Evolutionary conservation across 2,329 filamentous ascomycete species (phyloP), one percentile per base, ranked within the genome.

Genomic region (Aspergillus persii): DNA sequence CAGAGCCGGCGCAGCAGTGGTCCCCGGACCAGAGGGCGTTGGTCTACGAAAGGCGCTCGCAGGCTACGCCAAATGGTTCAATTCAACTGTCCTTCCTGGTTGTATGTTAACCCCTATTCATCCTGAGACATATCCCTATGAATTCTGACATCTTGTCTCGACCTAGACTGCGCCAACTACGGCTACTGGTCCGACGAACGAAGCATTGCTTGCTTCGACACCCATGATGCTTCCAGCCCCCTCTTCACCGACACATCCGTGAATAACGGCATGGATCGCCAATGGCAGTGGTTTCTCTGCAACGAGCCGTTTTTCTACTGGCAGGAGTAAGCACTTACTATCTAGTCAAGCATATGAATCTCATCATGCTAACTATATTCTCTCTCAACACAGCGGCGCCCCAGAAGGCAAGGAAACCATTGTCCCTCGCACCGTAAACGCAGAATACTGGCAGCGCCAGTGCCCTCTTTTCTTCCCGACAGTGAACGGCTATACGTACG

Each of bases 261-360:
- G 4, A 63, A 62, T 52, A 86, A 87, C 67, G 56, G 66, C 0
- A 65, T 75, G 36, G 77, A 83, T 63, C 73, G 83, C 0, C 83
- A 85, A 61, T 88, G 84, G 84, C 69, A 77, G 7, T 88, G 85
- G 85, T 79, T 86, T 71, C 76, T 80, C 1, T 88, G 86, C 77
- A 87, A 88, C 67, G 83, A 88, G 69, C 84, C 85, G n/a, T 81
- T 84, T 58, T 81, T 75, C 57, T 84, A 80, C 70, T 86, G 81
- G 79, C 82, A 85, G 68, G 79, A 80, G 75, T 80, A 69, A 66
- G 78, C 8, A 2, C 8, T 36, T 36, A 3, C 33, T 36, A 11
- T 11, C 8, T 8, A 36, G 9, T 3, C 33, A 11, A 12, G 33
- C 2, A 11, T 36, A 36, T 36, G 4, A 11, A 3, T 12, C 33